A percentile compares a stretch with the other conserved stretches of the same genome.
These are phyloP conservation scores for Ascochyta pisi DNA, from an alignment of 2,329 filamentous ascomycete species.

Conservation along the genomic window DNA sequence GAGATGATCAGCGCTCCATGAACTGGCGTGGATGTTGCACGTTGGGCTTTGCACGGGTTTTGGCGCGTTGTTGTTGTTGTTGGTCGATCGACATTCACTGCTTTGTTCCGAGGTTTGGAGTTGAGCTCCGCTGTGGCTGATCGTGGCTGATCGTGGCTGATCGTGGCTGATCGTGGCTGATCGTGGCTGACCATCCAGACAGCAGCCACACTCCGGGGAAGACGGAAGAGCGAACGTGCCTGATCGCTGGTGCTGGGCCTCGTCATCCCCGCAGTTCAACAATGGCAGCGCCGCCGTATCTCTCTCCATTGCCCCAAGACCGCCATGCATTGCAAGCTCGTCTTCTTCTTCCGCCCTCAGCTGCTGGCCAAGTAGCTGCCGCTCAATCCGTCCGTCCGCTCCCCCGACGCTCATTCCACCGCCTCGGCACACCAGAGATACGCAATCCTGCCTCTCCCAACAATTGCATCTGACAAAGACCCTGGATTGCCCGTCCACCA, in stretches of 20 bases:
- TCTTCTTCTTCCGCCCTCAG: slow-evolving; percentile 2
- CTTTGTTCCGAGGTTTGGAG: slow-evolving; percentile 1
- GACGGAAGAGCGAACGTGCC: neutral
- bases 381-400: neutral
- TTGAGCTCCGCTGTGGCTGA: neutral
- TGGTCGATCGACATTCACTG: neutral
- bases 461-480: slow-evolving; percentile 1
- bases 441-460: slow-evolving; percentile 4
- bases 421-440: slow-evolving; percentile 6
- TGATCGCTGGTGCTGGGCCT: neutral
- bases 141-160: neutral
- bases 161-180: neutral
- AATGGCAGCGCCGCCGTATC: slow-evolving; percentile 1
- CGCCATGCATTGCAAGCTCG: slow-evolving; percentile 15
- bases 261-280: slow-evolving; percentile 15
- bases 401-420: slow-evolving; percentile 9
- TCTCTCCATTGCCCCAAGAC: slow-evolving; percentile 7
- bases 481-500: neutral
- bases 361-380: slow-evolving; percentile 13
- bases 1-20: slow-evolving; percentile 4
- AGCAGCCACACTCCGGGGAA: neutral
- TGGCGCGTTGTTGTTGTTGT: no score
- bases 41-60: no score
- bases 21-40: neutral
- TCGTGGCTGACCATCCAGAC: neutral